These are phyloP conservation scores for Penicillium salamii DNA, from an alignment of 495 filamentous ascomycete species.

Conservation along the genomic window DNA sequence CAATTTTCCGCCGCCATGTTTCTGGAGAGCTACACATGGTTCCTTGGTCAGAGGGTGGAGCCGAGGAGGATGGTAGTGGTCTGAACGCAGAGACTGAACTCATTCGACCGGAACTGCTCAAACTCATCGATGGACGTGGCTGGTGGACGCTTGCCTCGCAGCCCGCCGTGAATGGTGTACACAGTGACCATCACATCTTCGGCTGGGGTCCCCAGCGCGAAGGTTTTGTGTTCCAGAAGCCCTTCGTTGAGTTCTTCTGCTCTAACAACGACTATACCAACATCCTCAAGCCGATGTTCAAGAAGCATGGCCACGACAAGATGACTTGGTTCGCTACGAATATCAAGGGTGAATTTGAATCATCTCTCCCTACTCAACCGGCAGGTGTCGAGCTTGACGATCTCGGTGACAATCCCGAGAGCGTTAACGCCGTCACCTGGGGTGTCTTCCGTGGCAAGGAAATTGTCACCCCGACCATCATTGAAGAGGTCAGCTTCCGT, in stretches of 20 bases:
- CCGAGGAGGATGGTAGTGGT: slow-evolving; percentile 44
- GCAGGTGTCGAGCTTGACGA: slow-evolving; percentile 34
- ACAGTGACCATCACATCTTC: slow-evolving; percentile 72
- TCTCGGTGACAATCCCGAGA: slow-evolving; percentile 39
- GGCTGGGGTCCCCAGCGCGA: slow-evolving; percentile 87
- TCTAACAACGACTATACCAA: slow-evolving; percentile 63
- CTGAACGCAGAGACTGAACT: slow-evolving; percentile 74
- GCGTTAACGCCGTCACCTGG: slow-evolving; percentile 95
- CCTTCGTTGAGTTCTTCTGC: slow-evolving; percentile 95
- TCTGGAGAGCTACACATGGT: slow-evolving; percentile 69
- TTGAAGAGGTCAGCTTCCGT: slow-evolving; percentile 91
- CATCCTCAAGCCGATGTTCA: slow-evolving; percentile 59
- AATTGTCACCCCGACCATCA: slow-evolving; percentile 96
- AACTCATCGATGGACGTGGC: slow-evolving; percentile 68
- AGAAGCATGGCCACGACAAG: slow-evolving; percentile 53
- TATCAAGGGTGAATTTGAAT: slow-evolving; percentile 64
- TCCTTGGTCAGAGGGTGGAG: slow-evolving; percentile 90
- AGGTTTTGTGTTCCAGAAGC: slow-evolving; percentile 97
- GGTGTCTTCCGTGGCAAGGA: slow-evolving; percentile 94
- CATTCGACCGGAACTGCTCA: slow-evolving; percentile 70
- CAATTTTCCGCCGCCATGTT: slow-evolving; percentile 77
- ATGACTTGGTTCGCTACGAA: slow-evolving; percentile 88
- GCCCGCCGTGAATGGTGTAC: slow-evolving; percentile 84
- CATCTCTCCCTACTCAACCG: slow-evolving; percentile 47
- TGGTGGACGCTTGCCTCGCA: slow-evolving; percentile 98